Conservation (phyloP, 2,329 filamentous ascomycete species). For the Fusarium ambrosium region DNA sequence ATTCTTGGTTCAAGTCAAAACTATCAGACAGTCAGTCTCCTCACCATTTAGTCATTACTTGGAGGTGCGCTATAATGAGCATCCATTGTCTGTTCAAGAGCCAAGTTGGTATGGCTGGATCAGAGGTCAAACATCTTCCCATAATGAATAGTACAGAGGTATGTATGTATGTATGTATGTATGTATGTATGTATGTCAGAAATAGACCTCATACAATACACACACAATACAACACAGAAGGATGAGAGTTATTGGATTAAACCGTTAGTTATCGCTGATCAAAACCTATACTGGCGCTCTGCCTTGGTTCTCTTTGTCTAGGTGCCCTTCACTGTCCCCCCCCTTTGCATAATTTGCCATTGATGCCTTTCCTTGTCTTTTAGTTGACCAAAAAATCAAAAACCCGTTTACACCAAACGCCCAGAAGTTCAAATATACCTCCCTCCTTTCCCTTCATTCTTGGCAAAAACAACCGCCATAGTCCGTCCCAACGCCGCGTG, state of each 20-base stretch:
- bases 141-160: background rate
- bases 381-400: slow-evolving; percentile 16
- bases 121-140: background rate
- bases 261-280: slow-evolving; percentile 25
- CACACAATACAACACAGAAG: background rate
- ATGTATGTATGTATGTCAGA: background rate
- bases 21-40: too few species aligned
- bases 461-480: slow-evolving; percentile 1
- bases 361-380: slow-evolving; percentile 10
- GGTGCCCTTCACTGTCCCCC: slow-evolving; percentile 6
- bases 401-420: slow-evolving; percentile 23
- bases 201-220: background rate
- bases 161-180: background rate
- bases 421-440: slow-evolving; percentile 10
- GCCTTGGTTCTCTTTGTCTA: slow-evolving; percentile 22
- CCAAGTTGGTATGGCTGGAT: background rate
- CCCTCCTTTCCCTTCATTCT: slow-evolving; percentile 6
- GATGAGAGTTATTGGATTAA: slow-evolving; percentile 9
- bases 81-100: background rate
- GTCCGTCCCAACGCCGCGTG: slow-evolving; percentile 27
- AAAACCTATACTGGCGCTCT: slow-evolving; percentile 27
- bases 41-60: too few species aligned
- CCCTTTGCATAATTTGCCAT: slow-evolving; percentile 11
- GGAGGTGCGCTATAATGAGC: too few species aligned
- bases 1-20: background rate